Conservation (phyloP, 2,329 filamentous ascomycete genomes). For the Cladophialophora chaetospira region DNA sequence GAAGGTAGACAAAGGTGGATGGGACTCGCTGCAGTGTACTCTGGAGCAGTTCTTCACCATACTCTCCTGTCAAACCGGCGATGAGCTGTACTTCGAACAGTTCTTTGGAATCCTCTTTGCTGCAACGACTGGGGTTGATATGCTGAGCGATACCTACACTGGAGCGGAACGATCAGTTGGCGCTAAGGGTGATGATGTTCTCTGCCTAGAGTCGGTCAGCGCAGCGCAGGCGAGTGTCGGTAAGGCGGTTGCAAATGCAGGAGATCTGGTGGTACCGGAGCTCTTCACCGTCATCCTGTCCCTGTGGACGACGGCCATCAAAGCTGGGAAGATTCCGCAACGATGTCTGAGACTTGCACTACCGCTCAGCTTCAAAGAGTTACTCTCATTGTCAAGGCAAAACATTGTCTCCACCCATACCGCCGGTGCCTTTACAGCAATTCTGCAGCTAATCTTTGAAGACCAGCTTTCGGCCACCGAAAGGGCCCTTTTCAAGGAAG, state of each 20-base stretch:
- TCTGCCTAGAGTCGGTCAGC: conserved; percentile 11
- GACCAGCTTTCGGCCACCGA: conserved; percentile 59
- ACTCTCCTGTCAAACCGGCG: conserved; percentile 10
- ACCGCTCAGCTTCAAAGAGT: conserved; percentile 62
- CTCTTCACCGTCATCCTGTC: conserved; percentile 30
- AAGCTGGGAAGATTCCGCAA: conserved; percentile 17
- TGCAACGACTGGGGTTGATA: conserved; percentile 77
- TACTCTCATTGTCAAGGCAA: conserved; percentile 64
- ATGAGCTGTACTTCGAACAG: conserved; percentile 65
- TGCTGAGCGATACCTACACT: conserved; percentile 65
- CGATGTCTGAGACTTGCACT: conserved; percentile 54
- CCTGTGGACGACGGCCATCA: conserved; percentile 27
- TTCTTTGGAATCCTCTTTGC: conserved; percentile 81
- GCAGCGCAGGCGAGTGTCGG: conserved; percentile 15
- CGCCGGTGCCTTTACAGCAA: conserved; percentile 68
- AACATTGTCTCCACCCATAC: conserved; percentile 73
- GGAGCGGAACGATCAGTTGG: conserved; percentile 17
- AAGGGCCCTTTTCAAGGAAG: conserved; percentile 60
- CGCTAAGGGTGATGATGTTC: conserved; percentile 7
- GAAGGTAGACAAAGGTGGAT: conserved; percentile 74
- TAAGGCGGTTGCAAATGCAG: conserved; percentile 25
- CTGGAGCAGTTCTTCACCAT: conserved; percentile 35
- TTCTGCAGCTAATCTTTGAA: conserved; percentile 65
- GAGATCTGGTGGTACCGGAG: conserved; percentile 33
- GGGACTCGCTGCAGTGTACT: conserved; percentile 72